phyloP scores from a whole-genome alignment of 495 filamentous ascomycete species.

The Lophium mytilinum region DNA sequence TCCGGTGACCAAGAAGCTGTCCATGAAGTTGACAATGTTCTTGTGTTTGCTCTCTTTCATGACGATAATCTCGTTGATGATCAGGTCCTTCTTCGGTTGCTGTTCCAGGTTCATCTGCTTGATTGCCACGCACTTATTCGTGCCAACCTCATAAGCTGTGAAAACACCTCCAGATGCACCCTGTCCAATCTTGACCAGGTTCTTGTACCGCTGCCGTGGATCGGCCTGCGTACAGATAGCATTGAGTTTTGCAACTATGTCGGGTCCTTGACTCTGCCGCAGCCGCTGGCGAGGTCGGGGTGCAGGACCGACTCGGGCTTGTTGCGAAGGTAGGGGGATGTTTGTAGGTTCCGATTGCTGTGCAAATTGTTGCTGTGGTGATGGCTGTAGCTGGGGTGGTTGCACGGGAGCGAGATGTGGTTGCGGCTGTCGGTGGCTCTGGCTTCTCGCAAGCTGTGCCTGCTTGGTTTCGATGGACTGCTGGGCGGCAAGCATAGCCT shows the following conservation, averaged over 20 bases:
- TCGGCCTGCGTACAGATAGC: constrained; percentile 85
- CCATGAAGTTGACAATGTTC: constrained; percentile 98
- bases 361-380: constrained; percentile 49
- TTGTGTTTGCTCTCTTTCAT: constrained; percentile 99
- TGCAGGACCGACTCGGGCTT: constrained; percentile 41
- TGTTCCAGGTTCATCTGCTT: constrained; percentile 99
- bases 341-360: constrained; percentile 48
- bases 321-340: constrained; percentile 44
- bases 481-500: constrained; percentile 65
- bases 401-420: constrained; percentile 26
- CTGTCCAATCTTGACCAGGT: constrained; percentile 92
- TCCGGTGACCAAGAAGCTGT: constrained; percentile 79
- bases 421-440: constrained; percentile 51
- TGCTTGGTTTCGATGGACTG: constrained; percentile 50
- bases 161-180: constrained; percentile 95
- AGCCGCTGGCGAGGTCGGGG: constrained; percentile 68
- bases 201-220: constrained; percentile 76
- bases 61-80: constrained; percentile 97
- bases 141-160: constrained; percentile 77
- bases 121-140: constrained; percentile 86
- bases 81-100: constrained; percentile 97
- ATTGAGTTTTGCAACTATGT: constrained; percentile 75
- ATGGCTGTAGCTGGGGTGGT: constrained; percentile 39
- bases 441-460: constrained; percentile 44
- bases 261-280: constrained; percentile 65